Base-by-base conservation (phyloP, 169 alveolate genomes). In the Cryptosporidium baileyi region DNA sequence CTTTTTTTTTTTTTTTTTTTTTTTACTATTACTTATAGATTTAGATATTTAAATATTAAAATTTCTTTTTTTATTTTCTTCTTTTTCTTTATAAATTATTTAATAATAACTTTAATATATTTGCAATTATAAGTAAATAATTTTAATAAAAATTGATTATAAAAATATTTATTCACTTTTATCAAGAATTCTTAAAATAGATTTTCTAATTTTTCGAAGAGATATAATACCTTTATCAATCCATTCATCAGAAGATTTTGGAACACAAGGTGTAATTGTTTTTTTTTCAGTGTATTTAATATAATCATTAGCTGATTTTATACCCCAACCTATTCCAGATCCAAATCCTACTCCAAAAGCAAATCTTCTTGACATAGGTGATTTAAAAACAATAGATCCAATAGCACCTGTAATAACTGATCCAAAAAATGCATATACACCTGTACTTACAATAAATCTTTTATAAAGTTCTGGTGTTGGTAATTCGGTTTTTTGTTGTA, bases 201-300 rank as follows among this genome's bases (percentile, higher is more conserved):
- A 2, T 1, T 26, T 32, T 61, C 52, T 61, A n/a, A 74, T 30
- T 40, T 36, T 74, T 36, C 54, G 65, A 44, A 74, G 54, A 8
- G 65, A 40, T 2, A 40, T 22, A 8, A 74, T 34, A 9, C 85
- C 74, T 40, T 17, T 51, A 54, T 38, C 85, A 36, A 74, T 54
- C 85, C 85, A 74, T 22, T 74, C 85, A 15, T 51, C 67, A 22
- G 85, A 54, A n/a, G 85, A 74, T 43, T 74, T 74, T 17, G 85
- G 85, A 15, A 74, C n/a, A 3, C 74, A 47, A 26, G 85, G 85
- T 34, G 36, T 51, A 43, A 38, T 52, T 19, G 34, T 57, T 36
- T 34, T 74, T 24, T 34, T 74, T 30, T 74, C 67, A 28, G 67
- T 19, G 34, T 74, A 74, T 28, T 74, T 74, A 17, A 74, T 54